phyloP scores from a whole-genome alignment of 2,329 filamentous ascomycete genomes.

The Aspergillus sp. region DNA sequence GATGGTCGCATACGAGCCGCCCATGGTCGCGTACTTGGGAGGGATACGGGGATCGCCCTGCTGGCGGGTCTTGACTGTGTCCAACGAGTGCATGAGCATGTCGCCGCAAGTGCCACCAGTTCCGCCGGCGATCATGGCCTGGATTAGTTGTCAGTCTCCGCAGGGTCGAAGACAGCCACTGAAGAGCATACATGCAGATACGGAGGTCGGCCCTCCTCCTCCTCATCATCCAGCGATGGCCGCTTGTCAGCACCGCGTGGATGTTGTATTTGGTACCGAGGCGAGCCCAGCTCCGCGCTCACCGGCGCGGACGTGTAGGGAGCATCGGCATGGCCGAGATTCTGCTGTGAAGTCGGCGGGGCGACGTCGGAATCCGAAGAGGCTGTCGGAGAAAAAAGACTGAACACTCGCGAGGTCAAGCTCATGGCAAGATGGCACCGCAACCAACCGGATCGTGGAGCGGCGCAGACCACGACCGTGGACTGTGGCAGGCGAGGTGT shows the following conservation, averaged over 20 bases:
- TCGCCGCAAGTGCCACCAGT: conserved; percentile 88
- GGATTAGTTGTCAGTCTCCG: conserved; percentile 4
- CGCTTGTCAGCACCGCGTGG: too few species aligned
- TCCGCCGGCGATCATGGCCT: conserved; percentile 94
- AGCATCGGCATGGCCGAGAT: conserved; percentile 16
- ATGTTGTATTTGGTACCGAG: too few species aligned
- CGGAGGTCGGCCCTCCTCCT: conserved; percentile 50
- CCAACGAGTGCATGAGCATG: conserved; percentile 96
- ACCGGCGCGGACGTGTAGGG: conserved; percentile 5
- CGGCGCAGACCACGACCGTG: conserved; percentile 18
- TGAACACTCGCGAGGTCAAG: conserved; percentile 46
- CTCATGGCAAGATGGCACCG: conserved; percentile 42
- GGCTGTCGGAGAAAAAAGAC: conserved; percentile 41
- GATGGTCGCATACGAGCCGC: conserved; percentile 85
- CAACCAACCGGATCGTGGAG: conserved; percentile 24
- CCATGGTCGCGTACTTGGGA: conserved; percentile 83
- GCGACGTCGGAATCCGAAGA: conserved; percentile 19
- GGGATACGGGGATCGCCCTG: conserved; percentile 92
- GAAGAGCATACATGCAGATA: conserved; percentile 51
- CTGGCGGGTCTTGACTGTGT: conserved; percentile 96
- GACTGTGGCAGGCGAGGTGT: conserved; percentile 15
- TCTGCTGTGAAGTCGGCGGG: conserved; percentile 20
- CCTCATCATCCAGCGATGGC: conserved; percentile 30
- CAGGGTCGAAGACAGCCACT: conserved; percentile 2
- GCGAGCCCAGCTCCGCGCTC: conserved; percentile 10